phyloP scores from a whole-genome alignment of 1,284 basidiomycete species.

The Phlebopus sp. region DNA sequence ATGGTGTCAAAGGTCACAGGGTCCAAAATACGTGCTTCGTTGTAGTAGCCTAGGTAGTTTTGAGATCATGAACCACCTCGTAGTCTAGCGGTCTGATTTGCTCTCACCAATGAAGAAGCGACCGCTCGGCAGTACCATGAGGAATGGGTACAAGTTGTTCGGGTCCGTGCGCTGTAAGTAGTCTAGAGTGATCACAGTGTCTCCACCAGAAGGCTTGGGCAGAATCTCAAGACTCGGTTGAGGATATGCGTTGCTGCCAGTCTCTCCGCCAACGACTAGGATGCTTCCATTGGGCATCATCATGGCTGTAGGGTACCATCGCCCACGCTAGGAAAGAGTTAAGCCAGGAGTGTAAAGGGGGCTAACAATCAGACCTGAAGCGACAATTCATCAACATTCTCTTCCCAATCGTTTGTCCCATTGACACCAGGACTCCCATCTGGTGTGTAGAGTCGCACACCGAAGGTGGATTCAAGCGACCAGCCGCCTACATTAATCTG shows the following conservation, averaged over 20 bases:
- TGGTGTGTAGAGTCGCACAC: constrained; percentile 58
- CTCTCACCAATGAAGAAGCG: constrained; percentile 61
- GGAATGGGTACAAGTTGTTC: constrained; percentile 74
- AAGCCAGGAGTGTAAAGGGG: background rate
- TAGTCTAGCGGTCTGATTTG: background rate
- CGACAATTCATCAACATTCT: constrained; percentile 40
- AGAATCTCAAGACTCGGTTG: constrained; percentile 65
- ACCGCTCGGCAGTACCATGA: constrained; percentile 65
- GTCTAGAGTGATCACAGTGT: constrained; percentile 42
- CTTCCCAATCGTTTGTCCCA: constrained; percentile 55
- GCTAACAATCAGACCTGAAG: constrained; percentile 40
- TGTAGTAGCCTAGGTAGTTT: constrained; percentile 59
- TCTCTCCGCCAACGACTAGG: constrained; percentile 71
- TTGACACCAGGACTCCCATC: constrained; percentile 49
- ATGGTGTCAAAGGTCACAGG: constrained; percentile 61
- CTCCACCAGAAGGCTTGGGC: constrained; percentile 42
- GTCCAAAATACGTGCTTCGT: constrained; percentile 74
- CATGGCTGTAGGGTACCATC: constrained; percentile 71
- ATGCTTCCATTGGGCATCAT: constrained; percentile 68
- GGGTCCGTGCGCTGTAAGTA: constrained; percentile 62
- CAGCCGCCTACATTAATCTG: constrained; percentile 71
- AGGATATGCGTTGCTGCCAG: constrained; percentile 62
- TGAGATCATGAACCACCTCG: background rate
- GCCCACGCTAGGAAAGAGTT: constrained; percentile 44
- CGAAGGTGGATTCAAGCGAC: constrained; percentile 61